Base-by-base conservation (phyloP, 495 filamentous ascomycete species). In the Penicillium angulare region DNA sequence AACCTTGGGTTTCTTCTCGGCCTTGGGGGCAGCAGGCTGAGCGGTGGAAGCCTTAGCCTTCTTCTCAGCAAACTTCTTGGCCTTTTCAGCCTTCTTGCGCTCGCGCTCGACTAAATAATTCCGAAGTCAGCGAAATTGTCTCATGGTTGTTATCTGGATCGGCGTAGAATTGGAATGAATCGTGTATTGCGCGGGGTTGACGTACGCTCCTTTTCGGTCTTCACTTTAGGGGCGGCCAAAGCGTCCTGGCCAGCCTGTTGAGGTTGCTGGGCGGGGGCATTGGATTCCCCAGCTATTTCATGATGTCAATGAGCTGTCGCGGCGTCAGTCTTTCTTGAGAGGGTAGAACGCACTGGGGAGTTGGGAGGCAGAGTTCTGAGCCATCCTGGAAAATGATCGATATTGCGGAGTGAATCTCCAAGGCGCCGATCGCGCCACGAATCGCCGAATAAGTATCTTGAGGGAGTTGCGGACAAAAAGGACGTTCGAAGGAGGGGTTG, bases 131-230 rank as follows among this genome's bases (percentile, higher is more conserved):
- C 48, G 36, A n/a, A 35, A 18, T 24, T 13, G 26, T 41, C 32
- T 36, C 15, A 49, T 39, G 15, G 17, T 27, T 34, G 15, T 32
- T 10, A 27, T 24, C 26, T 24, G 27, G 35, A 13, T 18, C 10
- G 3, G 5, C 21, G 21, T 40, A 18, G 38, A 41, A 10, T 20
- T 7, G 6, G 20, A 20, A 18, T 38, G 32, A 15, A 43, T 34
- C 16, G 20, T 9, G 10, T 20, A 18, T 32, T 20, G 22, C 13
- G 32, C 4, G 20, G 55, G 39, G 20, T 43, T 4, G 18, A 71
- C 76, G 44, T 77, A 79, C 75, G 50, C 50, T 83, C 81, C 61
- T 81, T 83, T 62, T 80, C 79, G 41, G 68, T 77, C 71, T 85
- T 84, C 59, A 83, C 78, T 67, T 82, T 83, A 46, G 71, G 57